Evolutionary conservation across 768 basidiomycete genomes (phyloP).

Genomic region (Tulasnella sp.): DNA sequence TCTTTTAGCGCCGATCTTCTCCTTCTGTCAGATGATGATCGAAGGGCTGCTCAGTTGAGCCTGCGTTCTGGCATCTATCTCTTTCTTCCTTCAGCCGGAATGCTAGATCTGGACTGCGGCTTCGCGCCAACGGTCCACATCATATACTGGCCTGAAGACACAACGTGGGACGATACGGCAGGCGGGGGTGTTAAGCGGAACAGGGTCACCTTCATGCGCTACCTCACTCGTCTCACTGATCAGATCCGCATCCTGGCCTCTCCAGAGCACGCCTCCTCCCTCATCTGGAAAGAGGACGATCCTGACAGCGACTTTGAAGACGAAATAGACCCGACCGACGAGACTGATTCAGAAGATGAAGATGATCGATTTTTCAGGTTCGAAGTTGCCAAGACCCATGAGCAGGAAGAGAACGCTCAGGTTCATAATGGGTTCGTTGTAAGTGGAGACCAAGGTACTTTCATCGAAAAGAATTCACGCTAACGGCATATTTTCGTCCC

Average conservation of each 20-base stretch:
- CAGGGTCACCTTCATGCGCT: conserved; percentile 53
- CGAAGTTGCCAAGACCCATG: background rate
- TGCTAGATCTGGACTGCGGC: background rate
- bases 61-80: conserved; percentile 15
- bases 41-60: background rate
- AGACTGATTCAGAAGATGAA: background rate
- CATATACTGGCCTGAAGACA: conserved; percentile 50
- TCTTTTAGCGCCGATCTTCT: background rate
- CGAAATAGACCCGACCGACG: background rate
- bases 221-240: conserved; percentile 49
- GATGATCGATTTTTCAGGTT: conserved; percentile 8
- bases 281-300: conserved; percentile 33
- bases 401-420: background rate
- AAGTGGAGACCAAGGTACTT: too few species aligned
- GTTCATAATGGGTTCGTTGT: background rate
- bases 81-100: background rate
- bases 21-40: background rate
- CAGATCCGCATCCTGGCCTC: conserved; percentile 45
- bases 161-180: conserved; percentile 41
- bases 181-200: conserved; percentile 34
- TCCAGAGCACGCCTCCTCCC: conserved; percentile 34
- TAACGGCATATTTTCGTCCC: too few species aligned
- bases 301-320: background rate
- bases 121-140: conserved; percentile 29
- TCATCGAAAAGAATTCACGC: too few species aligned